phyloP scores from a whole-genome alignment of 352 stramenopile species.

The Phytophthora vignae region DNA sequence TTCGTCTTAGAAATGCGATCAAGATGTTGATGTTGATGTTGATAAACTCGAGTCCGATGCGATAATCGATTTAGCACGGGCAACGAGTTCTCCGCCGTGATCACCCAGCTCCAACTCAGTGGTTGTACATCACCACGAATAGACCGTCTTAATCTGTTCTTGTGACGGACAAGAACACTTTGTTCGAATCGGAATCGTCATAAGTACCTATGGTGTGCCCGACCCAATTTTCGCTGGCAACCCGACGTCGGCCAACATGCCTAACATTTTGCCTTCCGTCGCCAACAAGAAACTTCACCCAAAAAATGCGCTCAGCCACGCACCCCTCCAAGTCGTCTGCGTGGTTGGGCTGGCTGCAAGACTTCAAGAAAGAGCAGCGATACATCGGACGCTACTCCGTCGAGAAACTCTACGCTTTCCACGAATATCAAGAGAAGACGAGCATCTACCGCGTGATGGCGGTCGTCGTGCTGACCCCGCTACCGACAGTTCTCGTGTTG shows the following conservation, averaged over 20 bases:
- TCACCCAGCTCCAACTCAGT: background rate
- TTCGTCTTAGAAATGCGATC: background rate
- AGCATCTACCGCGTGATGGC: constrained; percentile 18
- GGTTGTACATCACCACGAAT: background rate
- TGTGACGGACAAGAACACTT: background rate
- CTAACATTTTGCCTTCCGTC: background rate
- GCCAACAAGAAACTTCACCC: background rate
- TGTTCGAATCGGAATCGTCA: background rate
- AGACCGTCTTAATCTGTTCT: background rate
- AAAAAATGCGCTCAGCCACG: background rate
- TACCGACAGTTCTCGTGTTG: constrained; percentile 21
- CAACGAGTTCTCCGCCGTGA: background rate
- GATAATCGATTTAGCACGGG: background rate
- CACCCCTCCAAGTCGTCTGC: background rate
- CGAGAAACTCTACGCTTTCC: constrained; percentile 33
- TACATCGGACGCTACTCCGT: constrained; percentile 38
- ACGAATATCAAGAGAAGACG: constrained; percentile 24
- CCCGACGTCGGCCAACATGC: background rate
- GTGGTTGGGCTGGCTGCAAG: background rate
- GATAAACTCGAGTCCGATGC: background rate
- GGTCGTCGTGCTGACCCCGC: constrained; percentile 7
- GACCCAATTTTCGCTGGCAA: background rate
- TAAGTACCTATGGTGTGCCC: background rate
- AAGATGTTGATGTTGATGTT: background rate
- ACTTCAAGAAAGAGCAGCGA: constrained; percentile 16